These are phyloP conservation scores for Litsea cubeba DNA, from an alignment of 164 flowering plant species.

Conservation along the genomic window DNA sequence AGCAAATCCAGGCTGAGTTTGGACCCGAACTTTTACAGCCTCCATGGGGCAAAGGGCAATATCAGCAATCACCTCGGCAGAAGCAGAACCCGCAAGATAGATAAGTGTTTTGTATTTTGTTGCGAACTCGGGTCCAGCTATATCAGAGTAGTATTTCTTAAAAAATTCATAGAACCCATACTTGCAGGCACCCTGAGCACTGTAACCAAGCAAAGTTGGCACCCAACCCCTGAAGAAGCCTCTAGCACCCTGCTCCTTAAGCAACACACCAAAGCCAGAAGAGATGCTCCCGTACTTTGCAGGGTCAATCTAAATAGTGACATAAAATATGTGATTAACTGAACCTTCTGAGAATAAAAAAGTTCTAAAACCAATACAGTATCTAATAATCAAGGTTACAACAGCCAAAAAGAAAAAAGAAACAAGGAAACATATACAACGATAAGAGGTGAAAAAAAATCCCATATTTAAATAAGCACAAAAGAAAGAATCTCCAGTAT, in stretches of 20 bases:
- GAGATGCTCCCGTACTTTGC: conserved; percentile 64
- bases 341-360: background rate
- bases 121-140: conserved; percentile 81
- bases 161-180: conserved; percentile 80
- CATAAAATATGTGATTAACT: background rate
- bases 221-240: conserved; percentile 93
- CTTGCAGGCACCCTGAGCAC: conserved; percentile 90
- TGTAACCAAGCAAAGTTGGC: conserved; percentile 80
- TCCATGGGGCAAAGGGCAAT: conserved; percentile 87
- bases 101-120: conserved; percentile 81
- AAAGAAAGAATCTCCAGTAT: background rate
- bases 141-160: conserved; percentile 82
- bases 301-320: conserved; percentile 59
- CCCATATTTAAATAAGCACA: background rate
- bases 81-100: conserved; percentile 87
- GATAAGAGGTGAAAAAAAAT: background rate
- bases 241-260: conserved; percentile 70
- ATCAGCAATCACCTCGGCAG: conserved; percentile 84
- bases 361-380: background rate
- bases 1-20: conserved; percentile 92
- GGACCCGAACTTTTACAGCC: conserved; percentile 89
- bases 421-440: background rate
- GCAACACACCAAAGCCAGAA: conserved; percentile 64
- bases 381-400: background rate
- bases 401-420: background rate